A percentile compares a stretch with the other conserved stretches of the same genome.
Conservation (phyloP, 768 basidiomycete genomes). For the Russula lepida region DNA sequence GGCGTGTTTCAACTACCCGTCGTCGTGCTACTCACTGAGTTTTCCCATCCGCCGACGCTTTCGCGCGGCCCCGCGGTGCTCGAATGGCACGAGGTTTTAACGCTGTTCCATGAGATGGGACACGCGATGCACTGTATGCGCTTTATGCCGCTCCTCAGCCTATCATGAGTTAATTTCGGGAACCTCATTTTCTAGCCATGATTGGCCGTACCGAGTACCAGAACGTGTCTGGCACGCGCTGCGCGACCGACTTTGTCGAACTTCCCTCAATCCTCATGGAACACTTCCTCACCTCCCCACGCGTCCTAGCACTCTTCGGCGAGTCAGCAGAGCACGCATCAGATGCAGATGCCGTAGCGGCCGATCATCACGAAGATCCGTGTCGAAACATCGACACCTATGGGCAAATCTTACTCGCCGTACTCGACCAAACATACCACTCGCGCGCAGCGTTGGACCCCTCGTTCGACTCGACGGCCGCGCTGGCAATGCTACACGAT, state of each 20-base stretch:
- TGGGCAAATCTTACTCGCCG: constrained; percentile 81
- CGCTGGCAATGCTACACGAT: constrained; percentile 53
- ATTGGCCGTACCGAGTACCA: constrained; percentile 95
- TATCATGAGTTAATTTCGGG: background rate
- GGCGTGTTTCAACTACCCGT: constrained; percentile 83
- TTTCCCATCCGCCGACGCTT: constrained; percentile 47
- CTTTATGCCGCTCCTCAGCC: background rate
- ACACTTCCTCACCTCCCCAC: constrained; percentile 82
- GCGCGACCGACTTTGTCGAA: constrained; percentile 97
- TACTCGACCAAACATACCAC: constrained; percentile 87
- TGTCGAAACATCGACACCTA: constrained; percentile 84
- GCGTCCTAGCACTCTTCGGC: constrained; percentile 74
- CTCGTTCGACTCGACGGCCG: constrained; percentile 65
- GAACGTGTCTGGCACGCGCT: constrained; percentile 95
- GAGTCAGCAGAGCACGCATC: constrained; percentile 31
- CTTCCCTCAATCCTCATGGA: constrained; percentile 98
- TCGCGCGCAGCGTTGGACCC: constrained; percentile 48
- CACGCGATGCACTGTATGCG: constrained; percentile 98
- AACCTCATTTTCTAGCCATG: constrained; percentile 59
- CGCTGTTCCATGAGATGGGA: constrained; percentile 98
- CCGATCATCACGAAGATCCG: constrained; percentile 66
- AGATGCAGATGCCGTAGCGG: constrained; percentile 40
- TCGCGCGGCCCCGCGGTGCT: constrained; percentile 63
- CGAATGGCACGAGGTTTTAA: constrained; percentile 90
- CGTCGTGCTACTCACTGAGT: constrained; percentile 87